phyloP scores from a whole-genome alignment of 139 green algal species.

The Edaphochlamys debaryana region DNA sequence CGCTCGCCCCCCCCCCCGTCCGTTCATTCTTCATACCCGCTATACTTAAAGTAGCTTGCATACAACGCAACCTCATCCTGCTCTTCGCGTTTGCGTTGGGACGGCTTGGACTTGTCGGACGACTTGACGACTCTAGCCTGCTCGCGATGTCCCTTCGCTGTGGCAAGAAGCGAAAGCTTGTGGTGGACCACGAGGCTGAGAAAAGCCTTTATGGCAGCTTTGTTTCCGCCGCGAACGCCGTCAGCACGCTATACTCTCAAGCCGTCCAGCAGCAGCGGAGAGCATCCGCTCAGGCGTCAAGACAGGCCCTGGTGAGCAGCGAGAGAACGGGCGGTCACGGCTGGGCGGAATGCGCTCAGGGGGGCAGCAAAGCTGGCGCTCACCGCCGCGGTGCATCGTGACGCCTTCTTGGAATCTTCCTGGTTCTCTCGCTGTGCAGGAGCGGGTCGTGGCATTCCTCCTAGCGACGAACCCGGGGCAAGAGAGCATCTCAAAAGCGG shows the following conservation, averaged over 20 bases:
- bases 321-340: no score
- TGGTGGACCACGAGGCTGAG: conserved; percentile 66
- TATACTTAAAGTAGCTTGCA: no score
- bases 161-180: conserved; percentile 69
- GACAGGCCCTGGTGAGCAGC: conserved; percentile 66
- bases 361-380: not conserved
- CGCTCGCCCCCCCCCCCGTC: no score
- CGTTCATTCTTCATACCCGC: no score
- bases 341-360: not conserved
- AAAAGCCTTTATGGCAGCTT: conserved; percentile 67
- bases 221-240: conserved; percentile 72
- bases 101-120: no score
- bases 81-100: no score
- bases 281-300: conserved; percentile 57
- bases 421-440: conserved; percentile 46
- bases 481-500: conserved; percentile 63
- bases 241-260: conserved; percentile 73
- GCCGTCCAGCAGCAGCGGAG: conserved; percentile 64
- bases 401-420: not conserved
- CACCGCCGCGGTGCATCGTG: not conserved
- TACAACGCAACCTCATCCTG: no score
- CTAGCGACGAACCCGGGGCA: conserved; percentile 58
- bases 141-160: conserved; percentile 28
- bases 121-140: no score
- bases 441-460: conserved; percentile 67